Percentiles rank a stretch among this genome's conserved stretches.
Conservation (phyloP, 2,329 filamentous ascomycete genomes). For the Blastomyces gilchristii region DNA sequence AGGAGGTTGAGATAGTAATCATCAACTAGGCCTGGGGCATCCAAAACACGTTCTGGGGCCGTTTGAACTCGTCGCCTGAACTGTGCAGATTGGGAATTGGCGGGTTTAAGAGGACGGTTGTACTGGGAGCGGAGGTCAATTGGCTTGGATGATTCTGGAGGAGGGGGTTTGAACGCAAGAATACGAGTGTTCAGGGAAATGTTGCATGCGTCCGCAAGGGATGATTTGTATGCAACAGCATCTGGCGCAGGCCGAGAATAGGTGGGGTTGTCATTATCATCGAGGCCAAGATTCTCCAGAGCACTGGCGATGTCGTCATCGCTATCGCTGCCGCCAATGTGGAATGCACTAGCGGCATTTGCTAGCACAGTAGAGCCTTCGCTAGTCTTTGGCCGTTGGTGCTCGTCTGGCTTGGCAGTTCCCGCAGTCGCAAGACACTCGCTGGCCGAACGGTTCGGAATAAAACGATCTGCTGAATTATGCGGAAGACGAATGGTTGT, state of each 20-base stretch:
- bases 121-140: constrained; percentile 97
- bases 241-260: constrained; percentile 77
- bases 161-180: constrained; percentile 92
- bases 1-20: constrained; percentile 99
- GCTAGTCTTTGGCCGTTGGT: constrained; percentile 62
- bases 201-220: constrained; percentile 79
- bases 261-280: constrained; percentile 58
- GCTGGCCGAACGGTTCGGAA: constrained; percentile 84
- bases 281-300: constrained; percentile 68
- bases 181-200: constrained; percentile 91
- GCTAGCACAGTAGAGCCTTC: constrained; percentile 70
- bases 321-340: constrained; percentile 49
- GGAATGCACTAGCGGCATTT: constrained; percentile 58
- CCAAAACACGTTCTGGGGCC: constrained; percentile 87
- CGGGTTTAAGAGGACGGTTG: constrained; percentile 83
- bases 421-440: constrained; percentile 75
- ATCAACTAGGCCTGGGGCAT: constrained; percentile 89
- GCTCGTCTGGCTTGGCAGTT: constrained; percentile 74
- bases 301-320: constrained; percentile 69
- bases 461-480: constrained; percentile 84
- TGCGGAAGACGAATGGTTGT: constrained; percentile 58
- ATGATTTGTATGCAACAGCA: constrained; percentile 82
- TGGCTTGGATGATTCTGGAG: constrained; percentile 96
- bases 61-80: constrained; percentile 87
- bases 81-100: constrained; percentile 64